Percentiles rank a stretch among this genome's conserved stretches.
phyloP scores from a whole-genome alignment of 2,329 filamentous ascomycete species.

The Macrophomina tecta region DNA sequence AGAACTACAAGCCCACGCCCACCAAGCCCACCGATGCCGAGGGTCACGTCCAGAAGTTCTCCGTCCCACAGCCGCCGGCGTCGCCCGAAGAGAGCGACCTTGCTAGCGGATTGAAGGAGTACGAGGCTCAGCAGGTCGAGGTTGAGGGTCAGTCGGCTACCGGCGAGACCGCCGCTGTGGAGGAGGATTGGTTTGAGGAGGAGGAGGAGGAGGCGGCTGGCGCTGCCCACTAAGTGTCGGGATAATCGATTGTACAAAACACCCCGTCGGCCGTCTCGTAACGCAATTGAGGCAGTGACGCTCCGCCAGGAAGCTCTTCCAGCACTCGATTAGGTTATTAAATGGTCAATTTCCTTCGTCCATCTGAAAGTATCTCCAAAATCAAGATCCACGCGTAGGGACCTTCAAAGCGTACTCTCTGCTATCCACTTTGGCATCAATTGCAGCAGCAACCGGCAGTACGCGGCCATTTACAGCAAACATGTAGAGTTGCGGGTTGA shows the following conservation, averaged over 20 bases:
- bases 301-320: conserved; percentile 9
- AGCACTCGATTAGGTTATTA: conserved; percentile 22
- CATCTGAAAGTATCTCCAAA: background rate
- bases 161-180: conserved; percentile 64
- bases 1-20: conserved; percentile 86
- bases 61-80: conserved; percentile 76
- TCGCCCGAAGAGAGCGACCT: conserved; percentile 96
- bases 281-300: conserved; percentile 23
- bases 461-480: background rate
- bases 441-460: background rate
- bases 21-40: conserved; percentile 87
- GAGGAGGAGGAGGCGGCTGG: conserved; percentile 67
- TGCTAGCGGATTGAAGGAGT: conserved; percentile 87
- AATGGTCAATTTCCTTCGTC: conserved; percentile 25
- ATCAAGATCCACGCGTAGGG: background rate
- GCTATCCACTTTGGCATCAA: background rate
- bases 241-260: conserved; percentile 23
- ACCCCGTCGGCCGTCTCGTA: conserved; percentile 15
- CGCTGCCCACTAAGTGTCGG: conserved; percentile 37
- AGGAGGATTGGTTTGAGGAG: conserved; percentile 81
- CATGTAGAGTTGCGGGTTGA: background rate
- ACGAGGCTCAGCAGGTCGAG: conserved; percentile 93
- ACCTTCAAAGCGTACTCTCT: background rate
- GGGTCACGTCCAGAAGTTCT: conserved; percentile 90
- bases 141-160: conserved; percentile 81